These are phyloP conservation scores for Prototheca cutis DNA, from an alignment of 163 green algal species.

Conservation along the genomic window DNA sequence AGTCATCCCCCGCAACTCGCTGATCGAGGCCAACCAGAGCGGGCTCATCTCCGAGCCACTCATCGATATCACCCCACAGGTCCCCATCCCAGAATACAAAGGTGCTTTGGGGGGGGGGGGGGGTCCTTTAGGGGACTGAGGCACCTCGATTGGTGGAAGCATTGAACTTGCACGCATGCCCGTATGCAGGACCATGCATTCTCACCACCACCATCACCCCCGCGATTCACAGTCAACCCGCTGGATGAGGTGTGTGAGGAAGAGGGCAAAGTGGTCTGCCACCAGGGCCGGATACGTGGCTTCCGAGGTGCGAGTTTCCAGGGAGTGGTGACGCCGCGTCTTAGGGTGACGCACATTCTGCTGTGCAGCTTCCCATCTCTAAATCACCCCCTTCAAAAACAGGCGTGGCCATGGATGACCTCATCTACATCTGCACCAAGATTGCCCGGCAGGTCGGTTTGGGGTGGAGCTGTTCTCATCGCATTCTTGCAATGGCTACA, in stretches of 20 bases:
- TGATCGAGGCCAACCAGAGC: constrained; percentile 93
- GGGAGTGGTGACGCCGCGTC: no score
- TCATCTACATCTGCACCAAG: constrained; percentile 92
- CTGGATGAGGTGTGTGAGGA: constrained; percentile 61
- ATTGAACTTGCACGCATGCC: neutral
- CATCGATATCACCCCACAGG: constrained; percentile 93
- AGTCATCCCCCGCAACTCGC: constrained; percentile 84
- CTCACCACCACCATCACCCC: neutral
- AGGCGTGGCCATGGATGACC: constrained; percentile 90
- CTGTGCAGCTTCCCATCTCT: no score
- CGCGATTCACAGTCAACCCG: constrained; percentile 37
- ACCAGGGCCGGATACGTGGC: constrained; percentile 72
- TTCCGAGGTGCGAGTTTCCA: constrained; percentile 36
- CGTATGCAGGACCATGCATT: neutral
- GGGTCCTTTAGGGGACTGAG: neutral
- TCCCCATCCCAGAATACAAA: constrained; percentile 61
- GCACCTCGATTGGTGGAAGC: neutral
- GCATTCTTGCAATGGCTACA: no score
- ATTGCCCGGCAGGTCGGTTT: constrained; percentile 73
- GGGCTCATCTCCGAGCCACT: constrained; percentile 92
- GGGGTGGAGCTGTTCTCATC: no score
- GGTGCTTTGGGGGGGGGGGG: neutral
- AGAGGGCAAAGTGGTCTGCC: constrained; percentile 86
- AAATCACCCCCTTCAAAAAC: no score
- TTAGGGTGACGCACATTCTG: no score